phyloP scores from a whole-genome alignment of 495 filamentous ascomycete species.

The Cenococcum geophilum region DNA sequence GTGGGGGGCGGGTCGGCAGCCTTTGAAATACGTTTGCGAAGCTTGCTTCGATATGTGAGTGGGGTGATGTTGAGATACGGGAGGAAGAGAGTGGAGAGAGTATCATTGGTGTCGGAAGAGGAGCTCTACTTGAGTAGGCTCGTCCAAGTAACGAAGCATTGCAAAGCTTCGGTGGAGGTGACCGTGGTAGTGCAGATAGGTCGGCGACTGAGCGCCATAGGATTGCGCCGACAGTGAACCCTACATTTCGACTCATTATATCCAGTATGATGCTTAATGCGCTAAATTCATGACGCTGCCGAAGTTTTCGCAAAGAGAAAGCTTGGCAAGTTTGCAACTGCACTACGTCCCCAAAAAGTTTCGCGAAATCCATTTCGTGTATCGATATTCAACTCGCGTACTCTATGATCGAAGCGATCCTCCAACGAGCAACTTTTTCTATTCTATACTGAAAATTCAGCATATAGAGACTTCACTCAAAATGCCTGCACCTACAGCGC shows the following conservation, averaged over 20 bases:
- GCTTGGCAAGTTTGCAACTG: not conserved
- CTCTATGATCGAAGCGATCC: too few species aligned
- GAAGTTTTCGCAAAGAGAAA: not conserved
- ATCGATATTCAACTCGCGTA: not conserved
- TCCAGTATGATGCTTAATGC: not conserved
- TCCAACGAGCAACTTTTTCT: too few species aligned
- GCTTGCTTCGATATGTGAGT: not conserved
- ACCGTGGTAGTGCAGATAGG: conserved; percentile 5
- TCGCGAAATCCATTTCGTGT: not conserved
- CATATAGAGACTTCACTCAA: not conserved
- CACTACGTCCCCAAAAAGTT: not conserved
- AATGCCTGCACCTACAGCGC: conserved; percentile 73
- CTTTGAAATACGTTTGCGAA: not conserved
- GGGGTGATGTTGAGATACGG: not conserved
- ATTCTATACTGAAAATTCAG: too few species aligned
- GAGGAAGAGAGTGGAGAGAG: not conserved
- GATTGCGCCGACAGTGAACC: conserved; percentile 47
- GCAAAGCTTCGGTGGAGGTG: not conserved
- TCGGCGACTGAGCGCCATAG: conserved; percentile 41
- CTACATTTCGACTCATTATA: conserved; percentile 49
- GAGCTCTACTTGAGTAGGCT: not conserved
- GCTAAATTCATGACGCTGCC: not conserved
- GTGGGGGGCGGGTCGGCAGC: not conserved
- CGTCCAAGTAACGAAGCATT: not conserved
- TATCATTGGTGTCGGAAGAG: not conserved